A percentile compares a stretch with the other conserved stretches of the same genome.
Conservation (phyloP, 2,329 filamentous ascomycete genomes). For the Hypoxylon sp. region DNA sequence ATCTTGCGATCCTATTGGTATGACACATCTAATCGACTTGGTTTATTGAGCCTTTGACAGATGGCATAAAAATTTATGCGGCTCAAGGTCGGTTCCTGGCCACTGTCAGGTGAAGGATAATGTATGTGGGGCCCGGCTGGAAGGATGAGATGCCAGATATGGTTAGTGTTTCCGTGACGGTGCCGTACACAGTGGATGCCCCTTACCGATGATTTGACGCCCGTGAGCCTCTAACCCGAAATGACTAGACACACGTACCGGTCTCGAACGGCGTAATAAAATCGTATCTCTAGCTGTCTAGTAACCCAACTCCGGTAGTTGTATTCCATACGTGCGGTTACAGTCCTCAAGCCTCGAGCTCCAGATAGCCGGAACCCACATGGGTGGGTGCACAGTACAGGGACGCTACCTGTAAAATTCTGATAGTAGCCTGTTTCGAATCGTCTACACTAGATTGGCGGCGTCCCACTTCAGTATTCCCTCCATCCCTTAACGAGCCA, state of each 20-base stretch:
- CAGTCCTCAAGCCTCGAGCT: slow-evolving; percentile 3
- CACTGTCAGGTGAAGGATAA: slow-evolving; percentile 21
- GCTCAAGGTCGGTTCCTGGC: slow-evolving; percentile 37
- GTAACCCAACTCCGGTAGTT: slow-evolving; percentile 35
- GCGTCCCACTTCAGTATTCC: slow-evolving; percentile 3
- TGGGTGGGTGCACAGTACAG: slow-evolving; percentile 3
- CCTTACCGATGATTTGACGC: slow-evolving; percentile 27
- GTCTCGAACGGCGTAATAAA: slow-evolving; percentile 29
- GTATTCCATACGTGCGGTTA: slow-evolving; percentile 20
- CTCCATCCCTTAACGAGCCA: slow-evolving; percentile 1
- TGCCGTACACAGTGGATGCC: slow-evolving; percentile 13
- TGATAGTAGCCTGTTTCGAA: slow-evolving; percentile 24
- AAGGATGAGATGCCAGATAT: slow-evolving; percentile 18
- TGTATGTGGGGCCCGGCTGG: slow-evolving; percentile 3
- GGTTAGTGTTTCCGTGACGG: slow-evolving; percentile 30
- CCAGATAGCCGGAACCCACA: slow-evolving; percentile 12
- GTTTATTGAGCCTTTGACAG: slow-evolving; percentile 5
- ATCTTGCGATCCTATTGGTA: slow-evolving; percentile 7
- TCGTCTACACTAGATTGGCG: neutral
- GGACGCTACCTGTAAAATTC: slow-evolving; percentile 25
- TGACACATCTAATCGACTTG: slow-evolving; percentile 26
- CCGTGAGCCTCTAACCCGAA: slow-evolving; percentile 8
- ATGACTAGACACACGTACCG: slow-evolving; percentile 4
- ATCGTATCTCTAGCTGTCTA: slow-evolving; percentile 4
- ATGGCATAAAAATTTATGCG: slow-evolving; percentile 33